Conservation (phyloP, 257 asterid species). For the Agastache rugosa region DNA sequence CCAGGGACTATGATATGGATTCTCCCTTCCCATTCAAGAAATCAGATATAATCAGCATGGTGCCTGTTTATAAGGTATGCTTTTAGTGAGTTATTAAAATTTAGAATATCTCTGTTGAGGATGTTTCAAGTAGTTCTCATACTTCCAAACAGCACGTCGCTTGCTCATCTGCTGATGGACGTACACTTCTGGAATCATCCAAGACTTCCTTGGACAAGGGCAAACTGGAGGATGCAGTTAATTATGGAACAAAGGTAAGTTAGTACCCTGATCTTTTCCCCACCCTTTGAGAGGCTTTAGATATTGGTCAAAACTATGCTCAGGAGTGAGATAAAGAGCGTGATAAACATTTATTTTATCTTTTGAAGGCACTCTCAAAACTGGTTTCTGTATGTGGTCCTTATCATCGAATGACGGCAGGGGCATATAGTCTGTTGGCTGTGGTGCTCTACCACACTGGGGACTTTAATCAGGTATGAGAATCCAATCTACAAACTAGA, state of each 20-base stretch:
- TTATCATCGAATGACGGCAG: constrained; percentile 88
- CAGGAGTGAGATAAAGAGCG: constrained; percentile 22
- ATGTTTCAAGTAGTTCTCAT: constrained; percentile 41
- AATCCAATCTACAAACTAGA: constrained; percentile 10
- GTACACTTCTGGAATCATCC: constrained; percentile 78
- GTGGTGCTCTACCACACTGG: constrained; percentile 90
- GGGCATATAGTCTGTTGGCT: constrained; percentile 84
- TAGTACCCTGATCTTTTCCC: constrained; percentile 25
- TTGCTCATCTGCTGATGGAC: constrained; percentile 89
- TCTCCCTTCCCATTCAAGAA: constrained; percentile 70
- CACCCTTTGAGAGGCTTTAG: constrained; percentile 15
- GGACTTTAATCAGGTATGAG: constrained; percentile 77
- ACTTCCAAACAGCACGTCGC: constrained; percentile 66
- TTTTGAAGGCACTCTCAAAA: constrained; percentile 72
- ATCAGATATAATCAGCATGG: constrained; percentile 74
- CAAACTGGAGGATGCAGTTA: constrained; percentile 84
- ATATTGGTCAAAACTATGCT: constrained; percentile 7
- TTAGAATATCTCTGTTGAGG: constrained; percentile 19
- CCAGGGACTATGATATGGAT: constrained; percentile 82
- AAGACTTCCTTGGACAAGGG: constrained; percentile 85
- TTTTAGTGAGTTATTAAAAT: constrained; percentile 29
- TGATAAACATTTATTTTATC: constrained; percentile 32
- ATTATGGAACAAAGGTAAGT: constrained; percentile 73
- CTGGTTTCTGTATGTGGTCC: constrained; percentile 86
- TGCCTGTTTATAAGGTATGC: constrained; percentile 71